Evolutionary conservation across 2,329 filamentous ascomycete species (phyloP), one percentile per base, ranked within the genome.

Genomic region (Paracoccidioides lutzii): DNA sequence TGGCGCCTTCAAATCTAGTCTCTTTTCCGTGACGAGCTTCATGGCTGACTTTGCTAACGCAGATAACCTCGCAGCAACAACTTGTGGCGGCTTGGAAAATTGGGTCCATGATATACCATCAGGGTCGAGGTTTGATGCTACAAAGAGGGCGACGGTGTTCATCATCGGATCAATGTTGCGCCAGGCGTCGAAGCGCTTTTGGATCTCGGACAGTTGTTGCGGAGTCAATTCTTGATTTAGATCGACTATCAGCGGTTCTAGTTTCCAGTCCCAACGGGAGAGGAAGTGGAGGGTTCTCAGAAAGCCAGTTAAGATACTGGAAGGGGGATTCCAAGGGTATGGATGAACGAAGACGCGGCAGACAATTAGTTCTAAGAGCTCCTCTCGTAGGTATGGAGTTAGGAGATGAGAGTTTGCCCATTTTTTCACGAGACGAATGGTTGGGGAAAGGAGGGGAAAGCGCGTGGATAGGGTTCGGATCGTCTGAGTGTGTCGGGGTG

Each of bases 381-480:
- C 89, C 38, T 88, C 83, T 35, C 79, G 77, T 62, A 97, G 78
- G 68, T 96, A 87, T 12, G 78, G 78, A 3, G 81, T 76, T 7
- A 98, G 81, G 61, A 94, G 84, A 68, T 98, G 93, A 2, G 80
- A 79, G 60, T 82, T 80, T 69, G 95, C 93, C 93, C 93, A 98
- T 65, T 83, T 81, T 74, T 97, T 97, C 46, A 87, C 78, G 2
- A 97, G 76, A 15, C 91, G 83, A 59, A 96, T 88, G 0, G 90
- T 85, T 2, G 85, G 81, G 0, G 90, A 94, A 5, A 98, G 75
- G 0, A 88, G 78, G 0, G 85, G 85, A 62, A 89, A 85, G 3
- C 89, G 82, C 0, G 88, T 95, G 70, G 85, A 89, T 54, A 90
- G 82, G 0, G 85, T 89, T 54, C 85, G 79, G 42, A 97, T 78